phyloP scores from a whole-genome alignment of 805 yeast species.

The Yarrowia yakushimensis region DNA sequence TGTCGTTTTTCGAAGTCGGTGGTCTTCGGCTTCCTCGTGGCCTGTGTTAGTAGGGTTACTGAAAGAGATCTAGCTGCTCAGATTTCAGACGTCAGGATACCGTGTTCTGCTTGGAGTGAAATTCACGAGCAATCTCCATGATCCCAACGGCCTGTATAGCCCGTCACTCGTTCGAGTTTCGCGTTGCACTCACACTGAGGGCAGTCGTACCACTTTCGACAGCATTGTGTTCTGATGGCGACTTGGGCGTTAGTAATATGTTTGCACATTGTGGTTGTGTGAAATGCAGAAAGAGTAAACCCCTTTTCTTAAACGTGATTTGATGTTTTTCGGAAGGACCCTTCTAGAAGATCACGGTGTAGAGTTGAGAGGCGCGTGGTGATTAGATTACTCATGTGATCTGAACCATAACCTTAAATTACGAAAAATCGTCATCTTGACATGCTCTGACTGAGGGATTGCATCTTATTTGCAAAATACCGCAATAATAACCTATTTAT shows the following conservation, averaged over 20 bases:
- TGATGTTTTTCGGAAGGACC: not conserved
- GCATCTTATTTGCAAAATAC: too few relatives aligned
- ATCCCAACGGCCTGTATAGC: not conserved
- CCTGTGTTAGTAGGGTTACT: conserved; percentile 29
- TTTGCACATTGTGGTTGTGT: conserved; percentile 32
- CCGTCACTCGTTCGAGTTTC: not conserved
- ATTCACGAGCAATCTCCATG: too few relatives aligned
- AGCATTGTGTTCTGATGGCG: conserved; percentile 37
- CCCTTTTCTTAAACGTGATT: not conserved
- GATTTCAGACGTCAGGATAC: not conserved
- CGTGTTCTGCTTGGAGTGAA: too few relatives aligned
- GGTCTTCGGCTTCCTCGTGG: conserved; percentile 36
- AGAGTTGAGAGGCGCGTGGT: conserved; percentile 13
- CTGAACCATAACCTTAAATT: not conserved
- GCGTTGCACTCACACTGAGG: conserved; percentile 33
- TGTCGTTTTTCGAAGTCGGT: conserved; percentile 35
- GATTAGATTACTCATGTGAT: conserved; percentile 23
- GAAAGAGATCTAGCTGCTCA: too few relatives aligned
- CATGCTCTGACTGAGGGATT: too few relatives aligned
- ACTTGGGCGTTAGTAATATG: conserved; percentile 39
- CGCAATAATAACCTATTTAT: too few relatives aligned
- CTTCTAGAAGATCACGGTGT: conserved; percentile 1
- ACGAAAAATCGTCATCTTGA: too few relatives aligned
- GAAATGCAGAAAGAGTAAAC: not conserved
- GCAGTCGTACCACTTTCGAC: conserved; percentile 39